These are phyloP conservation scores for Castanea sativa DNA, from an alignment of 306 rosid genomes.

Conservation along the genomic window DNA sequence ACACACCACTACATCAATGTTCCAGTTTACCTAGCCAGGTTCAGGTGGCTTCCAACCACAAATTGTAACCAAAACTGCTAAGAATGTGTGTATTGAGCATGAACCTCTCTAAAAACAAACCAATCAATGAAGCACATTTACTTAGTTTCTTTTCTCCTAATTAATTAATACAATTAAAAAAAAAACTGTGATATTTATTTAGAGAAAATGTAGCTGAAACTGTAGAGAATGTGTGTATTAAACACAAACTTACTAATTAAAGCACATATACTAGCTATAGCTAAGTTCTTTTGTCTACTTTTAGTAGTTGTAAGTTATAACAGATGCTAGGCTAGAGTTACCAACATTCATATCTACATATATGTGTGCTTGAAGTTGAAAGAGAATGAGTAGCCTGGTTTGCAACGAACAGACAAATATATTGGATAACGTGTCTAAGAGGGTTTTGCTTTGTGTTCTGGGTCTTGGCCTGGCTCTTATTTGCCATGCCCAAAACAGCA, in stretches of 20 bases:
- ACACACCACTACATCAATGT: too few species aligned
- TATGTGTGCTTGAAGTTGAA: neutral
- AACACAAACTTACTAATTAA: neutral
- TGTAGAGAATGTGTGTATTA: neutral
- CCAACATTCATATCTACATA: too few species aligned
- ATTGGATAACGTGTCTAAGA: neutral
- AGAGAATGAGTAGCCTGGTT: neutral
- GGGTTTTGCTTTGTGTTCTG: neutral
- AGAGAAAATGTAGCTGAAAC: neutral
- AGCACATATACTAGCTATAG: too few species aligned
- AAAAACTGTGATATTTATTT: too few species aligned
- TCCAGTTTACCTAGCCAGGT: too few species aligned
- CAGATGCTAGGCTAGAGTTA: too few species aligned
- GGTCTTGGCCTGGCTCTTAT: neutral
- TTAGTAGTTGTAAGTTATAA: neutral
- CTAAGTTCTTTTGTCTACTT: neutral
- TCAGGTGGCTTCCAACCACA: too few species aligned
- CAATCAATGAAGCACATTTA: neutral
- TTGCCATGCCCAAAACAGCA: neutral
- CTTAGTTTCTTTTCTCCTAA: too few species aligned
- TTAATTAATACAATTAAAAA: too few species aligned
- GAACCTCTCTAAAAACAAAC: too few species aligned
- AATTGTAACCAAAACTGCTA: neutral
- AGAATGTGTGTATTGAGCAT: neutral
- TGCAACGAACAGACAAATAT: neutral